phyloP scores from a whole-genome alignment of 768 basidiomycete species.

The Naganishia antarctica region DNA sequence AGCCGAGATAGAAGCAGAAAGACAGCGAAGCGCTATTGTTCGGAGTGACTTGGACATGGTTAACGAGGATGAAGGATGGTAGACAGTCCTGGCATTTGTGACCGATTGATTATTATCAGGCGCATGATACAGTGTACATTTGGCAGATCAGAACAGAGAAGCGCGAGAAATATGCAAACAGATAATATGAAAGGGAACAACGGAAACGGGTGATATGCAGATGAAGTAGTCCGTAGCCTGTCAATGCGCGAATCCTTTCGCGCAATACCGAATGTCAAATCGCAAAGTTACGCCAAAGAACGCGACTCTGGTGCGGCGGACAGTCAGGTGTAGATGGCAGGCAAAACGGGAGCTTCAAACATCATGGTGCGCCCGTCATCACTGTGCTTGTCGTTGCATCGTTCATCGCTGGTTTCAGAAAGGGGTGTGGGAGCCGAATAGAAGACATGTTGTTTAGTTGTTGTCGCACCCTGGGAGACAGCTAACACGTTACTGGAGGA shows the following conservation, averaged over 20 bases:
- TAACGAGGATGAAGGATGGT: conserved; percentile 29
- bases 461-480: neutral
- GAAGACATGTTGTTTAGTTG: neutral
- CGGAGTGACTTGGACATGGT: conserved; percentile 30
- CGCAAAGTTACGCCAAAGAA: neutral
- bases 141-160: neutral
- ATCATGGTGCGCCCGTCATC: too few species aligned
- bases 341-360: neutral
- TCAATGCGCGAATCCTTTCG: neutral
- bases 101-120: neutral
- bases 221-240: conserved; percentile 9
- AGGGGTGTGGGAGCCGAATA: too few species aligned
- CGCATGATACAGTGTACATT: conserved; percentile 20
- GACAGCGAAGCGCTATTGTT: conserved; percentile 20
- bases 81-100: neutral
- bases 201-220: conserved; percentile 14
- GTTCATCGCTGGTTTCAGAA: neutral
- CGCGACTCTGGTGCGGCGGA: neutral
- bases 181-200: neutral
- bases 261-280: conserved; percentile 3
- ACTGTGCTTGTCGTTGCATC: neutral
- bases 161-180: conserved; percentile 20
- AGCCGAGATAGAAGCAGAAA: conserved; percentile 27
- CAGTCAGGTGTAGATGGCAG: neutral
- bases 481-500: too few species aligned